Base-by-base conservation (phyloP, 192 early-diverging fungal species). In the Entomortierella lignicola region DNA sequence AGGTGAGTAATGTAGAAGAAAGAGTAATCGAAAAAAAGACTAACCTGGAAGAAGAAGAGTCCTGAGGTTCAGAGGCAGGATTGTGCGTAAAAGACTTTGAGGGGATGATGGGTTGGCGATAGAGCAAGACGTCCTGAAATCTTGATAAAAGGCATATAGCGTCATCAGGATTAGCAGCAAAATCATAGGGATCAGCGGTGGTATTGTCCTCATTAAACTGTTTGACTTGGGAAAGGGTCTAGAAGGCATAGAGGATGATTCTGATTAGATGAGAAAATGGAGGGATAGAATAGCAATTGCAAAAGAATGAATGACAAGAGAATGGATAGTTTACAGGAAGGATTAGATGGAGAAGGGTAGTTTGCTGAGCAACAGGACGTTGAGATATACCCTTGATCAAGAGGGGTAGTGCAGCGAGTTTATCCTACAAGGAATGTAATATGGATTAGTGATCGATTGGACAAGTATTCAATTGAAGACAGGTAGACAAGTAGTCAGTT, bases 111-210 rank as follows among this genome's bases (percentile, higher is more conserved):
- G 77, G 73, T 23, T 81, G 66, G 29, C 80, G 80, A 73, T 95
- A 95, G 8, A 95, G 69, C 23, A 95, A 74, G 5, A 95, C 55
- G 53, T 93, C 88, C 59, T 86, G 69, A 64, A 93, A 85, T 55
- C 88, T 85, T 18, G 53, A 23, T 4, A 94, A 64, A 13, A 93
- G 50, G 8, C 84, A 85, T 13, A 77, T 64, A 2, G 89, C 80
- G 66, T 94, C 92, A 12, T 47, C 50, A 25, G 82, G 89, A 26
- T 82, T 69, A 30, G 67, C 43, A 11, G 81, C 69, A 73, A 93
- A 94, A 13, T 82, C 77, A 75, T 89, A 91, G 15, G 88, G 85
- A 39, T 91, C 87, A 0, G 81, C 67, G 17, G 71, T 81, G 18
- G 71, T 68, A 27, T 84, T 71, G 18, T 85, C 71, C 20, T 59